Evolutionary conservation across 176 grass and related monocot species (phyloP).

Genomic region (Hordeum marinum): DNA sequence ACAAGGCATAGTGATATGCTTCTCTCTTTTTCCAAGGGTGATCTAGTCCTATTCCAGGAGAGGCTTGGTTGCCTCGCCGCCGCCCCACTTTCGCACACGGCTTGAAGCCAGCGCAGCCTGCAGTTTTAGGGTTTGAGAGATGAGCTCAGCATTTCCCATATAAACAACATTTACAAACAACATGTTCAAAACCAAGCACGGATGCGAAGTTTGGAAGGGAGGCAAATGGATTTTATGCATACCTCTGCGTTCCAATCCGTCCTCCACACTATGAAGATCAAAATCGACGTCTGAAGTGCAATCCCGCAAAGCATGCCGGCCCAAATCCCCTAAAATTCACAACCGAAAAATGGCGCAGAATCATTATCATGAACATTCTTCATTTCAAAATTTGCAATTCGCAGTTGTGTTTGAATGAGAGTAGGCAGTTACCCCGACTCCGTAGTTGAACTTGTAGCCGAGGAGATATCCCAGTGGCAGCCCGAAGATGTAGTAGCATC

Average conservation of each 20-base stretch:
- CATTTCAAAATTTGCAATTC: neutral
- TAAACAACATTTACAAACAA: neutral
- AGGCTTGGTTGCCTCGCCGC: neutral
- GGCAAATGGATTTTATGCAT: neutral
- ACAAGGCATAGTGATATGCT: neutral
- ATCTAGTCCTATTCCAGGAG: neutral
- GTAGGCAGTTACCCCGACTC: neutral
- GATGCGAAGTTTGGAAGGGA: neutral
- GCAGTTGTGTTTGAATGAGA: neutral
- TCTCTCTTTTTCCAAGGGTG: neutral
- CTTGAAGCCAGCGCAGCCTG: neutral
- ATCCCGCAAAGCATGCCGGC: neutral
- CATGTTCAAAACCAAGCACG: neutral
- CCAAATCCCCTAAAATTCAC: neutral
- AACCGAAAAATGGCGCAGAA: neutral
- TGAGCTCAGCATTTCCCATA: neutral
- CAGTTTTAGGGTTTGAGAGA: neutral
- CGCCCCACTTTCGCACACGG: neutral
- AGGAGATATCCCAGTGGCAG: neutral
- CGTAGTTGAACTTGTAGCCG: neutral
- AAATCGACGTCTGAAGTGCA: neutral
- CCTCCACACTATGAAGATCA: neutral
- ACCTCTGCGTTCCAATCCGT: neutral
- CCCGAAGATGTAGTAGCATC: neutral
- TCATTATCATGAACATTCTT: neutral